These are phyloP conservation scores for Neostapfia colusana DNA, from an alignment of 176 grass and related monocot species.

Conservation along the genomic window DNA sequence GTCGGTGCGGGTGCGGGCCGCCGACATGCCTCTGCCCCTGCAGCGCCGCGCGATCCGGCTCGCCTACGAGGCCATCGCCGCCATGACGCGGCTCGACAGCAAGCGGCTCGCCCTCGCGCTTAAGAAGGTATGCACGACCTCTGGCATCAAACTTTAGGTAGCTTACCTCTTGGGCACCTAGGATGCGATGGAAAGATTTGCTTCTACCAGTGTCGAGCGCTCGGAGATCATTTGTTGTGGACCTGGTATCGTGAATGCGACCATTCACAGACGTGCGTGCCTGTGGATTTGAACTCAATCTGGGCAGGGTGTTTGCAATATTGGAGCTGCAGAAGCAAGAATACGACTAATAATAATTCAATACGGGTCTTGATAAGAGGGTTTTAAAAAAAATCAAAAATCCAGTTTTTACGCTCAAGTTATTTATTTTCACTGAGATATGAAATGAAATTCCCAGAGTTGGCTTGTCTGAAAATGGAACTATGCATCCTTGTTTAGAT, in stretches of 20 bases:
- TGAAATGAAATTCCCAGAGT: background rate
- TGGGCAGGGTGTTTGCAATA: too few relatives aligned
- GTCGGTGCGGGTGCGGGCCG: conserved; percentile 59
- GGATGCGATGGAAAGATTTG: background rate
- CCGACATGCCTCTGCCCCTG: conserved; percentile 68
- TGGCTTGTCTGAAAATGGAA: background rate
- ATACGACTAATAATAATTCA: conserved; percentile 3
- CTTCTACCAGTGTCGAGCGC: background rate
- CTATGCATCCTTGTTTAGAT: background rate
- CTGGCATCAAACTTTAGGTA: background rate
- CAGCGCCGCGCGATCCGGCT: conserved; percentile 75
- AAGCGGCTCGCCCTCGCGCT: conserved; percentile 85
- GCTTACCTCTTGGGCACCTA: background rate
- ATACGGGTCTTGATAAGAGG: background rate
- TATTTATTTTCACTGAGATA: background rate
- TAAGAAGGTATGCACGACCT: conserved; percentile 63
- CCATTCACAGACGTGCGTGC: too few relatives aligned
- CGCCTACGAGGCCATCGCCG: conserved; percentile 56
- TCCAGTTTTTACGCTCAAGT: background rate
- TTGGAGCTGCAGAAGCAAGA: background rate
- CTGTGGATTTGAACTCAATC: background rate
- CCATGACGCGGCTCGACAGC: conserved; percentile 72
- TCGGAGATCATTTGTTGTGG: conserved; percentile 26
- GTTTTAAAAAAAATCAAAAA: background rate
- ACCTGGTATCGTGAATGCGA: background rate